Evolutionary conservation across 78 protist genomes (phyloP).

Genomic region (slime mould (Dictyostelium discoideum)): DNA sequence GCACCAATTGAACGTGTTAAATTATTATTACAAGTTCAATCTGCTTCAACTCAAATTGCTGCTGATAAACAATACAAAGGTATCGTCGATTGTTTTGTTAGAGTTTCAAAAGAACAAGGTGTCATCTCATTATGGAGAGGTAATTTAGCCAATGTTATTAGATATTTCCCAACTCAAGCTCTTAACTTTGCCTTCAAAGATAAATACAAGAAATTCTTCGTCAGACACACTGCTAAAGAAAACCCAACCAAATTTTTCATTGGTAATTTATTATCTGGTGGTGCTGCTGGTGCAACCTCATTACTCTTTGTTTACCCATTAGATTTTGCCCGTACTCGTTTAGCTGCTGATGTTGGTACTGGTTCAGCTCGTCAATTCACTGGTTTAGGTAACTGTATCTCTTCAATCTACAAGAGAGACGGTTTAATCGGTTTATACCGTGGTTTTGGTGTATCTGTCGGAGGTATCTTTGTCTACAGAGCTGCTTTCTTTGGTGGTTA

Average conservation of each 20-base stretch:
- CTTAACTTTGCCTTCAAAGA: slow-evolving; percentile 99
- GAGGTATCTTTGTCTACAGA: slow-evolving; percentile 97
- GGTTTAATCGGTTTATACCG: slow-evolving; percentile 96
- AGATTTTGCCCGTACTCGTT: slow-evolving; percentile 99
- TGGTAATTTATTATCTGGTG: slow-evolving; percentile 97
- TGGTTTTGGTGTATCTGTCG: slow-evolving; percentile 96
- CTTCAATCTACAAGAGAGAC: slow-evolving; percentile 88
- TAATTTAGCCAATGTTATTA: slow-evolving; percentile 96
- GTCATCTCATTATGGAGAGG: slow-evolving; percentile 93
- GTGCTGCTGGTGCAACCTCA: slow-evolving; percentile 98
- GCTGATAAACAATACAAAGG: slow-evolving; percentile 94
- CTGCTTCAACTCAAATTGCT: slow-evolving; percentile 82
- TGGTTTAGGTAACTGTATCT: slow-evolving; percentile 95
- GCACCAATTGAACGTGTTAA: slow-evolving; percentile 99
- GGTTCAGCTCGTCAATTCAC: slow-evolving; percentile 94
- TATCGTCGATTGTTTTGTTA: slow-evolving; percentile 93
- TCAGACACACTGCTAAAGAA: slow-evolving; percentile 38
- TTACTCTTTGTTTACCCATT: slow-evolving; percentile 97
- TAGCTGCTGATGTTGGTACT: slow-evolving; percentile 92
- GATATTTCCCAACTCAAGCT: slow-evolving; percentile 99
- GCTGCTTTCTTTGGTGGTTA: slow-evolving; percentile 97
- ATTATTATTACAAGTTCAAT: slow-evolving; percentile 96
- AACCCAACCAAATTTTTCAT: slow-evolving; percentile 81
- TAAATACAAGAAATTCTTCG: slow-evolving; percentile 92
- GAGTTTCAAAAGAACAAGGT: slow-evolving; percentile 97